phyloP scores from a whole-genome alignment of 1,284 basidiomycete genomes.

The Inonotus hispidus region DNA sequence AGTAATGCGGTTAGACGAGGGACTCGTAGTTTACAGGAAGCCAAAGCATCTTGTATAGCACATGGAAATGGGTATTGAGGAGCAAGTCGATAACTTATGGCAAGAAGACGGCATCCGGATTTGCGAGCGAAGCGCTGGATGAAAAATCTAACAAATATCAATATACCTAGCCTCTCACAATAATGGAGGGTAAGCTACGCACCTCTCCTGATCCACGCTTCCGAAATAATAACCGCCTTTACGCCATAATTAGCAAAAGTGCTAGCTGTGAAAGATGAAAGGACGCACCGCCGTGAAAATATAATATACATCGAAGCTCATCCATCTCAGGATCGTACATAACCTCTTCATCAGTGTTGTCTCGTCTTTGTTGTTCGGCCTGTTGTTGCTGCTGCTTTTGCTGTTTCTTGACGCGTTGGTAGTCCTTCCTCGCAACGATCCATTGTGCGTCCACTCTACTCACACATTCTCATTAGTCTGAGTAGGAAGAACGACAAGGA shows the following conservation, averaged over 20 bases:
- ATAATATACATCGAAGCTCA: constrained; percentile 80
- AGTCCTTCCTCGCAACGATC: constrained; percentile 77
- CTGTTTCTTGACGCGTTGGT: constrained; percentile 53
- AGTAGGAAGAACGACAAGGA: background rate
- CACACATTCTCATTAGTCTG: background rate
- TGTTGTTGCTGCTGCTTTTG: constrained; percentile 40
- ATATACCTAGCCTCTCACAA: constrained; percentile 18
- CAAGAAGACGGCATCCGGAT: constrained; percentile 85
- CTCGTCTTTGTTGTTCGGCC: constrained; percentile 31
- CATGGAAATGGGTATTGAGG: constrained; percentile 98
- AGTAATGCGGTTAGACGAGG: background rate
- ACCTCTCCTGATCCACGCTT: constrained; percentile 75
- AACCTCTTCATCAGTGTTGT: constrained; percentile 25
- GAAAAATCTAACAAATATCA: constrained; percentile 50
- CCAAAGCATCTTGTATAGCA: constrained; percentile 82
- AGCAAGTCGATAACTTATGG: constrained; percentile 85
- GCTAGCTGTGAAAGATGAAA: background rate
- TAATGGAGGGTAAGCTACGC: constrained; percentile 9
- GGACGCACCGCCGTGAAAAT: constrained; percentile 69
- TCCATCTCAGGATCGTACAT: constrained; percentile 63
- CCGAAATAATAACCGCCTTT: constrained; percentile 79
- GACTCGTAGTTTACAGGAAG: constrained; percentile 58
- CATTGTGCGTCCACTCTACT: constrained; percentile 82
- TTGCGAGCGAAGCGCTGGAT: constrained; percentile 87
- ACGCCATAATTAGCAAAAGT: background rate